A percentile compares a stretch with the other conserved stretches of the same genome.
These are phyloP conservation scores for Erysimum pusillum DNA, from an alignment of 441 rosid species.

Conservation along the genomic window DNA sequence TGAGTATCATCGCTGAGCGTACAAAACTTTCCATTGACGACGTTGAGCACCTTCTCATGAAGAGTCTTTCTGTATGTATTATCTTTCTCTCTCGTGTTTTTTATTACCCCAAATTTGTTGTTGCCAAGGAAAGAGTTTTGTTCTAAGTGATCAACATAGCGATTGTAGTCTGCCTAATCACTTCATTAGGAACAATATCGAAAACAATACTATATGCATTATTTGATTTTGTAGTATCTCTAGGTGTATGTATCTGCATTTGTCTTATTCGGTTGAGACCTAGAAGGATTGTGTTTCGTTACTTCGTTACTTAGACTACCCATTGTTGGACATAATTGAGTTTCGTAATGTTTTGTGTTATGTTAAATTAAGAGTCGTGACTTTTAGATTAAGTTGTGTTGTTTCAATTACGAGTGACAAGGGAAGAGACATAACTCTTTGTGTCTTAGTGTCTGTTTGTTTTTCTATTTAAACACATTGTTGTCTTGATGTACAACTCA, in stretches of 20 bases:
- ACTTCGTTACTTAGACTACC: no score
- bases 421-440: no score
- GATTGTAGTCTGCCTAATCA: not conserved
- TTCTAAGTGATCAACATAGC: not conserved
- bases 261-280: not conserved
- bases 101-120: constrained; percentile 8
- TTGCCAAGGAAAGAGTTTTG: not conserved
- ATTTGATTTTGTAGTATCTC: not conserved
- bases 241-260: not conserved
- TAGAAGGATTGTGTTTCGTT: not conserved
- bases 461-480: no score
- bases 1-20: constrained; percentile 80
- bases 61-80: constrained; percentile 90
- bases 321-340: no score
- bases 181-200: not conserved
- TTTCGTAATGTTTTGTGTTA: no score
- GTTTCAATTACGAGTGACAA: no score
- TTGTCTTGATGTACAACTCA: no score
- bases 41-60: constrained; percentile 98
- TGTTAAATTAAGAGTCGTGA: no score
- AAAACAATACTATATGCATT: not conserved
- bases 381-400: no score
- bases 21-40: constrained; percentile 85
- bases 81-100: not conserved
- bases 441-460: no score